A percentile compares a stretch with the other conserved stretches of the same genome.
phyloP scores from a whole-genome alignment of 2,329 filamentous ascomycete species.

The Aspergillus sp. region DNA sequence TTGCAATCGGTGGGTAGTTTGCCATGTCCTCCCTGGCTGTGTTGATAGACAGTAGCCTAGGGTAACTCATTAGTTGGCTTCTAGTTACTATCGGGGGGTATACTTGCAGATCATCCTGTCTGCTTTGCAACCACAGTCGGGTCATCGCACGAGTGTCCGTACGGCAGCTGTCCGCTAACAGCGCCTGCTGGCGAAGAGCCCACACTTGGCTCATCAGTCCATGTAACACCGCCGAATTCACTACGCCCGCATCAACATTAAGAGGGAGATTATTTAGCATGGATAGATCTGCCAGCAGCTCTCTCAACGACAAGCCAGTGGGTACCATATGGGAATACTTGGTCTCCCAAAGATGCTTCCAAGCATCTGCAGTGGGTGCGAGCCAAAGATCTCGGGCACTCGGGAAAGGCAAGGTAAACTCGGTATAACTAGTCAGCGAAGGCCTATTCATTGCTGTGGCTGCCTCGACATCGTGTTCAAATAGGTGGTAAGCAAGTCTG shows the following conservation, averaged over 20 bases:
- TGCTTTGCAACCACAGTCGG: slow-evolving; percentile 2
- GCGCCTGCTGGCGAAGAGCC: slow-evolving; percentile 3
- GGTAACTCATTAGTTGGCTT: neutral
- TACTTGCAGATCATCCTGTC: slow-evolving; percentile 3
- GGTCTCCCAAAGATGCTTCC: neutral
- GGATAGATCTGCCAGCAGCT: neutral
- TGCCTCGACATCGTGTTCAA: slow-evolving; percentile 8
- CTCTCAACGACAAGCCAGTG: neutral
- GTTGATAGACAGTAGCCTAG: neutral
- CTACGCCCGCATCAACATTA: neutral
- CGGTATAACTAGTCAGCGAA: slow-evolving; percentile 3
- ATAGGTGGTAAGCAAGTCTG: neutral
- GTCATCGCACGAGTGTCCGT: neutral
- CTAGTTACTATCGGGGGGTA: neutral
- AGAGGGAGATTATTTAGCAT: neutral
- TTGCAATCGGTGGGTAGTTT: neutral
- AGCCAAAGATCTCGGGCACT: slow-evolving; percentile 7
- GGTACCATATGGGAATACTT: neutral
- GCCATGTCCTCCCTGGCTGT: neutral
- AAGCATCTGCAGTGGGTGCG: neutral
- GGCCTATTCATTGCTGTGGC: slow-evolving; percentile 5
- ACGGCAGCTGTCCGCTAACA: neutral
- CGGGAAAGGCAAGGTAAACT: slow-evolving; percentile 5
- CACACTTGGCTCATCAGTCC: slow-evolving; percentile 6
- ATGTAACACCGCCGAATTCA: neutral